Percentiles rank a stretch among this genome's conserved stretches.
phyloP scores from a whole-genome alignment of 176 grass and related monocot genomes.

The Urochloa ruziziensis region DNA sequence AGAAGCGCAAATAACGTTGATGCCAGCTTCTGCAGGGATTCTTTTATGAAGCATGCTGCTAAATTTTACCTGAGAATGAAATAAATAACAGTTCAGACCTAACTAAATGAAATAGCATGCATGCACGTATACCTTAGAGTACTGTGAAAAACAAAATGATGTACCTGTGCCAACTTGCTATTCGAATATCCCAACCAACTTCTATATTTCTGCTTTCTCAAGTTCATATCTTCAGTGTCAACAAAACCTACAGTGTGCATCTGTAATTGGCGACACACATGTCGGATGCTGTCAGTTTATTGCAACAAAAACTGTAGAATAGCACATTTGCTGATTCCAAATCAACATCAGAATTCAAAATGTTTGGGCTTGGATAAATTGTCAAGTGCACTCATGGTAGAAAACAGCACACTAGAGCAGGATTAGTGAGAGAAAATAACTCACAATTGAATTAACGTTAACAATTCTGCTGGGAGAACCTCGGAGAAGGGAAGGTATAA shows the following conservation, averaged over 20 bases:
- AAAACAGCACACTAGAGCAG: not conserved
- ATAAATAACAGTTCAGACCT: conserved; percentile 8
- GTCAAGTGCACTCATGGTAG: not conserved
- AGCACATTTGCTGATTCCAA: not conserved
- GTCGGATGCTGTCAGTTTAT: conserved; percentile 6
- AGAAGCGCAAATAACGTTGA: conserved; percentile 63
- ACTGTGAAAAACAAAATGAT: not conserved
- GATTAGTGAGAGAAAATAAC: conserved; percentile 18
- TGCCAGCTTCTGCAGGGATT: conserved; percentile 86
- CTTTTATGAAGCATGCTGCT: conserved; percentile 93
- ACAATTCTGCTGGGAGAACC: conserved; percentile 96
- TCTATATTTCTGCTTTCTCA: conserved; percentile 72
- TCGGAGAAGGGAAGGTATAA: conserved; percentile 93
- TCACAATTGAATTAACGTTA: conserved; percentile 94
- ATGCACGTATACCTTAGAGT: not conserved
- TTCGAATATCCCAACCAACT: conserved; percentile 85
- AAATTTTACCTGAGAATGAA: conserved; percentile 72
- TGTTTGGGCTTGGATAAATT: not conserved
- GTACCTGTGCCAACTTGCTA: conserved; percentile 96
- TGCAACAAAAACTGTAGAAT: not conserved
- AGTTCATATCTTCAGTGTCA: conserved; percentile 89
- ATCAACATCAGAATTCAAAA: not conserved
- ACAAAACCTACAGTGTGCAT: conserved; percentile 85
- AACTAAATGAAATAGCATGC: conserved; percentile 25
- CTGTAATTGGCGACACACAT: conserved; percentile 45